Conservation (phyloP, 257 asterid species). For the Echites panduratus region DNA sequence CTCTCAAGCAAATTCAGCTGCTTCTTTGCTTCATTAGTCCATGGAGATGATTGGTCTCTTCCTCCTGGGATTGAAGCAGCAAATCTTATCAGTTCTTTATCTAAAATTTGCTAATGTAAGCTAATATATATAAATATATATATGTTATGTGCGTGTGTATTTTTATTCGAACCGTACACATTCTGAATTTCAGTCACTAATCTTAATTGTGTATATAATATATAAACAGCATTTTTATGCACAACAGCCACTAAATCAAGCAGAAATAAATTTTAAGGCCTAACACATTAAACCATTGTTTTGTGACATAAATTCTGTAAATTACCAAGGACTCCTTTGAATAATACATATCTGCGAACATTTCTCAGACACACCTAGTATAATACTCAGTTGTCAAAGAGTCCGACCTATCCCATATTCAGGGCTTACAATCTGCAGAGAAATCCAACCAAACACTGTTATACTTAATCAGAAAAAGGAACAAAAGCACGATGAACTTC, state of each 20-base stretch:
- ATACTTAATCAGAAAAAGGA: too few relatives aligned
- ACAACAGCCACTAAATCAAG: not conserved
- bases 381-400: constrained; percentile 16
- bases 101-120: too few relatives aligned
- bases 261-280: not conserved
- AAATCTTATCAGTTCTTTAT: too few relatives aligned
- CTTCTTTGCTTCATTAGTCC: too few relatives aligned
- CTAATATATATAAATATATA: too few relatives aligned
- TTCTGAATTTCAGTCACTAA: not conserved
- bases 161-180: too few relatives aligned
- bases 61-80: too few relatives aligned
- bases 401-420: not conserved
- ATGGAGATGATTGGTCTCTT: too few relatives aligned
- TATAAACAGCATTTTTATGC: not conserved
- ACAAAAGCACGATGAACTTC: not conserved
- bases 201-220: not conserved
- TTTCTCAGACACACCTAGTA: constrained; percentile 66
- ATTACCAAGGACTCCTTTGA: constrained; percentile 88
- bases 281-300: not conserved
- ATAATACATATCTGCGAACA: constrained; percentile 76
- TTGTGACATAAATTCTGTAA: not conserved
- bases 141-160: too few relatives aligned
- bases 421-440: not conserved
- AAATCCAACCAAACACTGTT: not conserved
- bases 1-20: too few relatives aligned